These are phyloP conservation scores for Mucor ambiguus DNA, from an alignment of 371 early-diverging fungal species.

Conservation along the genomic window DNA sequence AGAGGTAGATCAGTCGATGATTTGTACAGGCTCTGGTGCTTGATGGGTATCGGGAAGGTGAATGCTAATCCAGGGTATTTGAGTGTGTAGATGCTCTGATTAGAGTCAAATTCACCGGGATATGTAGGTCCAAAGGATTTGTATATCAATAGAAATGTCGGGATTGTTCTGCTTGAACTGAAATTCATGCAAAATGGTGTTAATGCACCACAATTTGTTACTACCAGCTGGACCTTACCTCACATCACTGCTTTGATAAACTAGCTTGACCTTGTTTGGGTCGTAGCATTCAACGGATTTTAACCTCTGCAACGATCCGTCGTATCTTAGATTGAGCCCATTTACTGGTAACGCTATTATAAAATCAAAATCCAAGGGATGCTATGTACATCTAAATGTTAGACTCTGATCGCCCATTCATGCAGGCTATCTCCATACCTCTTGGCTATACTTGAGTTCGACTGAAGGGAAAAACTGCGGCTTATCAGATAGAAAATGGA, in stretches of 20 bases:
- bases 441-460: slow-evolving; percentile 69
- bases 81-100: slow-evolving; percentile 59
- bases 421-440: slow-evolving; percentile 33
- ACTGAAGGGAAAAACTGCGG: slow-evolving; percentile 61
- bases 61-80: slow-evolving; percentile 77
- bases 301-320: slow-evolving; percentile 64
- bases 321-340: slow-evolving; percentile 67
- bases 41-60: slow-evolving; percentile 72
- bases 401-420: not conserved
- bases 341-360: slow-evolving; percentile 63
- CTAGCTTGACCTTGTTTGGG: slow-evolving; percentile 59
- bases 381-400: slow-evolving; percentile 27
- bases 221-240: slow-evolving; percentile 39
- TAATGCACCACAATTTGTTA: not conserved
- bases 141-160: slow-evolving; percentile 71
- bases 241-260: slow-evolving; percentile 67
- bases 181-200: not conserved
- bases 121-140: slow-evolving; percentile 75
- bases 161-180: slow-evolving; percentile 64
- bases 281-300: slow-evolving; percentile 68
- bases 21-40: slow-evolving; percentile 52
- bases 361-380: slow-evolving; percentile 62
- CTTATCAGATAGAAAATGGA: slow-evolving; percentile 53
- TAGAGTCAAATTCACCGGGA: slow-evolving; percentile 66
- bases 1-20: slow-evolving; percentile 64